Conservation (phyloP, 2,329 filamentous ascomycete genomes). For the Talaromyces sp. region DNA sequence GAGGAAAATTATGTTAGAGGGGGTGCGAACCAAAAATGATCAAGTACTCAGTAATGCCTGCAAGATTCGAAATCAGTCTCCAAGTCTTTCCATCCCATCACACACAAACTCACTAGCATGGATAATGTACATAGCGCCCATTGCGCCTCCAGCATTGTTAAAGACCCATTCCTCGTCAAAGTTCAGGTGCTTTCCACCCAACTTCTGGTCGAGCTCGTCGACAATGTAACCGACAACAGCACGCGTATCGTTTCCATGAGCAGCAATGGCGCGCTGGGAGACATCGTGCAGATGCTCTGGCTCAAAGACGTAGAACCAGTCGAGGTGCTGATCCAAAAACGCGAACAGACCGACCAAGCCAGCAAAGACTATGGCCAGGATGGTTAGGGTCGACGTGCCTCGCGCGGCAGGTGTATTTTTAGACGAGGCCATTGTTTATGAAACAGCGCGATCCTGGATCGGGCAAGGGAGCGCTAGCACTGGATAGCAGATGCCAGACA, state of each 20-base stretch:
- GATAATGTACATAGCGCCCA: slow-evolving; percentile 87
- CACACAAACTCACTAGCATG: slow-evolving; percentile 61
- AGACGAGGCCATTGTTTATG: slow-evolving; percentile 3
- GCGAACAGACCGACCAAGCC: slow-evolving; percentile 30
- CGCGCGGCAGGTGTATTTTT: slow-evolving; percentile 5
- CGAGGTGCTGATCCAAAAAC: slow-evolving; percentile 32
- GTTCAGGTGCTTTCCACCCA: slow-evolving; percentile 52
- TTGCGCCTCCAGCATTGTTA: slow-evolving; percentile 85
- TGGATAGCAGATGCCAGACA: not conserved
- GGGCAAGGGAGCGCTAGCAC: not conserved
- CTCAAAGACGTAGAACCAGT: slow-evolving; percentile 68
- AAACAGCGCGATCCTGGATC: not conserved
- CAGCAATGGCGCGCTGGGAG: slow-evolving; percentile 57
- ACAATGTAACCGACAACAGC: slow-evolving; percentile 66
- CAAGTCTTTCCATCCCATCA: not conserved
- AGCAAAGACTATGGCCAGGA: slow-evolving; percentile 29
- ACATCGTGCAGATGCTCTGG: slow-evolving; percentile 63
- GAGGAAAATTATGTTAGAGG: not conserved
- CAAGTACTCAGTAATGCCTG: slow-evolving; percentile 72
- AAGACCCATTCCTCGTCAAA: slow-evolving; percentile 78
- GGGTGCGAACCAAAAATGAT: slow-evolving; percentile 67
- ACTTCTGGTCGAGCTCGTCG: slow-evolving; percentile 54
- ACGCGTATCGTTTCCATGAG: slow-evolving; percentile 69
- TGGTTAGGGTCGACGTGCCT: slow-evolving; percentile 17
- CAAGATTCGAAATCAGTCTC: not conserved